These are phyloP conservation scores for Singerocomus inundabilis DNA, from an alignment of 1,284 basidiomycete species.

Conservation along the genomic window DNA sequence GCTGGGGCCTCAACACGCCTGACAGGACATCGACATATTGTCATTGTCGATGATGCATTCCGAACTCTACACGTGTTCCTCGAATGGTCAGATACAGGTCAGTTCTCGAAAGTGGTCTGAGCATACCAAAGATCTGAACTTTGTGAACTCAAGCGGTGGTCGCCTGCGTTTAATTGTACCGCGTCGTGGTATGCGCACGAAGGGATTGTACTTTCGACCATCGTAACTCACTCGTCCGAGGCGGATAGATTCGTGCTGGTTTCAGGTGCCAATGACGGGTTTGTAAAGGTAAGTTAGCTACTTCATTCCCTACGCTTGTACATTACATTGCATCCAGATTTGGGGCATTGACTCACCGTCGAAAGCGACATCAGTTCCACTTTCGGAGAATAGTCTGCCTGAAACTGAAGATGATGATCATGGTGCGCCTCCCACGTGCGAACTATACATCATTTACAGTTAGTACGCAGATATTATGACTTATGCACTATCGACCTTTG, in stretches of 20 bases:
- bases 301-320: neutral
- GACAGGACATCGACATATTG: slow-evolving; percentile 72
- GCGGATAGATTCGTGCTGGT: slow-evolving; percentile 50
- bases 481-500: slow-evolving; percentile 80
- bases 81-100: slow-evolving; percentile 79
- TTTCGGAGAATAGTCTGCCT: slow-evolving; percentile 10
- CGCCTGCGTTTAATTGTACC: slow-evolving; percentile 79
- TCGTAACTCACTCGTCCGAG: slow-evolving; percentile 42
- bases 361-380: slow-evolving; percentile 16
- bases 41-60: slow-evolving; percentile 73
- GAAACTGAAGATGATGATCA: slow-evolving; percentile 20
- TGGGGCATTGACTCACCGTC: slow-evolving; percentile 51
- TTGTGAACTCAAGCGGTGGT: slow-evolving; percentile 58
- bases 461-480: slow-evolving; percentile 55
- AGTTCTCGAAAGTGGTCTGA: slow-evolving; percentile 10
- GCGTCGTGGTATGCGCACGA: slow-evolving; percentile 79
- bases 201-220: slow-evolving; percentile 79
- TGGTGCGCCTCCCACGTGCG: slow-evolving; percentile 13
- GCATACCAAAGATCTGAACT: slow-evolving; percentile 4
- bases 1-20: neutral
- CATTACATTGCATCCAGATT: slow-evolving; percentile 38
- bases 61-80: slow-evolving; percentile 82
- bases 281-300: slow-evolving; percentile 63
- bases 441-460: slow-evolving; percentile 10
- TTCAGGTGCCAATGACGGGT: slow-evolving; percentile 83